phyloP scores from a whole-genome alignment of 1,284 basidiomycete genomes.

The Rhodotorula sp. region DNA sequence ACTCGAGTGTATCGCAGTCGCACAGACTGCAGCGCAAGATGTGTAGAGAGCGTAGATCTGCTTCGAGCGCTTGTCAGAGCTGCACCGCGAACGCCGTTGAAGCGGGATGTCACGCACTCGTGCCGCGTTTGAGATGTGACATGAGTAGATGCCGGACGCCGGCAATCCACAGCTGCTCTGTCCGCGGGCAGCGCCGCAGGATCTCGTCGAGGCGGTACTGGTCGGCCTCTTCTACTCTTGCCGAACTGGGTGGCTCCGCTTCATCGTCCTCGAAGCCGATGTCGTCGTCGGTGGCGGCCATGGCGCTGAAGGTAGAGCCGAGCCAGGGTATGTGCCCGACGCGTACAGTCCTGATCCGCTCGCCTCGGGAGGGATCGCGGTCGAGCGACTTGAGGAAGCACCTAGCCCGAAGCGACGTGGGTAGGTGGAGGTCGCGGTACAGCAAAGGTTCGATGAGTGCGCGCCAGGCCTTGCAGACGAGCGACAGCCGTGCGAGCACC shows the following conservation, averaged over 20 bases:
- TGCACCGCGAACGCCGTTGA: no score
- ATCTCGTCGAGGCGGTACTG: neutral
- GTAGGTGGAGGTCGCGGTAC: neutral
- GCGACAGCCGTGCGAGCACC: neutral
- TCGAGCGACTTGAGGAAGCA: neutral
- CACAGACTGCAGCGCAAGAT: neutral
- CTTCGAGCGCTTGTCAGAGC: no score
- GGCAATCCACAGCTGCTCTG: slow-evolving; percentile 2
- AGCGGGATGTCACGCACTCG: neutral
- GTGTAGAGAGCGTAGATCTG: slow-evolving; percentile 1
- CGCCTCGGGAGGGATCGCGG: neutral
- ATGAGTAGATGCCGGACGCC: neutral
- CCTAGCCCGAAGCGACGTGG: neutral
- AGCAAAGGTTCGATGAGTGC: neutral
- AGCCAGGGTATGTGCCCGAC: neutral
- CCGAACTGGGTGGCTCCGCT: neutral
- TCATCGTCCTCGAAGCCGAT: neutral
- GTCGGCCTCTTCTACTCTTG: no score
- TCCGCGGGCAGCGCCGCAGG: neutral
- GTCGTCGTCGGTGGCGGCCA: neutral
- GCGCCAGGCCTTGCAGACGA: neutral
- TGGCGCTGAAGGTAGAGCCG: neutral
- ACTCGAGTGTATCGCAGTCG: neutral
- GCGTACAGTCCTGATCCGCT: neutral
- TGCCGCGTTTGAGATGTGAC: neutral